Conservation (phyloP, 805 yeast species). For the Yarrowia keelungensis region DNA sequence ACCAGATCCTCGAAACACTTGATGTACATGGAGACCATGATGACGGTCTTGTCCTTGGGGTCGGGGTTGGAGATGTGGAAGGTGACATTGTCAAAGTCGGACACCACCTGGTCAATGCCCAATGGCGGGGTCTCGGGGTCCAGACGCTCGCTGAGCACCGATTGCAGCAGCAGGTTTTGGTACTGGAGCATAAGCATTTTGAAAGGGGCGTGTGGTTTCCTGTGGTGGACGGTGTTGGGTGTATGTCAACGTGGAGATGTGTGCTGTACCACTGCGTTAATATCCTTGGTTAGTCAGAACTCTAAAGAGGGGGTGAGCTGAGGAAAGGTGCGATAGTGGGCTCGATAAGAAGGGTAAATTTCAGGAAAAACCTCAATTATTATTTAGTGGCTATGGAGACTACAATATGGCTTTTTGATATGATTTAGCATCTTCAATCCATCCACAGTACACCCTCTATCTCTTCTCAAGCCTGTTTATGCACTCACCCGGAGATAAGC, state of each 20-base stretch:
- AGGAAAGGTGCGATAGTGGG: neutral
- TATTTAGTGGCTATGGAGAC: neutral
- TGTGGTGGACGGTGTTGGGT: neutral
- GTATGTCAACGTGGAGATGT: constrained; percentile 9
- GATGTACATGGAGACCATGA: constrained; percentile 72
- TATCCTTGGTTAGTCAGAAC: constrained; percentile 22
- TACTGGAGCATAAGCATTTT: constrained; percentile 85
- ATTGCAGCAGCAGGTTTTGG: constrained; percentile 80
- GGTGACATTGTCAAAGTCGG: constrained; percentile 95
- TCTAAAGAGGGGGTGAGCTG: neutral
- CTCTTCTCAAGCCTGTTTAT: neutral
- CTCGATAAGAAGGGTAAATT: neutral
- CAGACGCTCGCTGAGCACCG: constrained; percentile 77
- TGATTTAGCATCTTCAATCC: neutral
- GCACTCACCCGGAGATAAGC: constrained; percentile 34
- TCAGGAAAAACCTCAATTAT: neutral
- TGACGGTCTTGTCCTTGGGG: constrained; percentile 58
- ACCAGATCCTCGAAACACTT: constrained; percentile 78
- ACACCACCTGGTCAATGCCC: constrained; percentile 78
- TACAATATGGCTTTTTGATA: neutral
- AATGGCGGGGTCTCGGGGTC: constrained; percentile 54
- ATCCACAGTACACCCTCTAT: neutral
- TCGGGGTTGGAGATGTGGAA: constrained; percentile 92
- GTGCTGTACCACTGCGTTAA: constrained; percentile 30
- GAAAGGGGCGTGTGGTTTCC: neutral